A percentile compares a stretch with the other conserved stretches of the same genome.
phyloP scores from a whole-genome alignment of 768 basidiomycete genomes.

The Rhizopogon salebrosus region DNA sequence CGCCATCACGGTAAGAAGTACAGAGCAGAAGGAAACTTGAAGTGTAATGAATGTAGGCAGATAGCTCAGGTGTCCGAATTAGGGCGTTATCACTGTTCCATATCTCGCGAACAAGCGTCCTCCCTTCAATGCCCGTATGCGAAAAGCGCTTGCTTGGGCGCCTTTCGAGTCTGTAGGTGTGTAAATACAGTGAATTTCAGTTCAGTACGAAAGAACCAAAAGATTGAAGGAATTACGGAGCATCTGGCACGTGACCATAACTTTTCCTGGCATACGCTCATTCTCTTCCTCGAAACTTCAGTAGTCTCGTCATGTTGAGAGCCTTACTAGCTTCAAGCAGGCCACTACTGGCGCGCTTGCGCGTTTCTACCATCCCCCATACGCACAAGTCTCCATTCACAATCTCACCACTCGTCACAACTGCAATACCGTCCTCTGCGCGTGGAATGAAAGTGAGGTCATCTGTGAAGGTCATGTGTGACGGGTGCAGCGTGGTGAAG shows the following conservation, averaged over 20 bases:
- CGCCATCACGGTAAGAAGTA: constrained; percentile 3
- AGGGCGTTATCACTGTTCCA: neutral
- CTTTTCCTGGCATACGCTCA: no score
- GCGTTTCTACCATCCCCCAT: constrained; percentile 32
- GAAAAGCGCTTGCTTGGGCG: neutral
- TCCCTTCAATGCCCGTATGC: no score
- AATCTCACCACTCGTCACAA: constrained; percentile 16
- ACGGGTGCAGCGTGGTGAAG: constrained; percentile 84
- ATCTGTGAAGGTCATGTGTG: constrained; percentile 92
- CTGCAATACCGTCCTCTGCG: constrained; percentile 33
- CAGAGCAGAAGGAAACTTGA: neutral
- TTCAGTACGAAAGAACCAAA: no score
- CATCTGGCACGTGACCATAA: constrained; percentile 3
- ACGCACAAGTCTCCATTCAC: constrained; percentile 23
- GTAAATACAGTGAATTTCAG: no score
- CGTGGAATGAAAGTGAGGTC: constrained; percentile 96
- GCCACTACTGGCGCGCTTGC: constrained; percentile 52
- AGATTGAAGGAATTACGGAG: neutral
- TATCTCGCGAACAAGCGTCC: neutral
- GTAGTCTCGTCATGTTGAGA: constrained; percentile 47
- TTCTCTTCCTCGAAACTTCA: neutral
- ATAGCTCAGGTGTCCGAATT: neutral
- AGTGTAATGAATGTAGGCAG: neutral
- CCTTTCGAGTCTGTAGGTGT: no score
- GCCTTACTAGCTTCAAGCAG: constrained; percentile 59